Evolutionary conservation across 768 basidiomycete genomes (phyloP), one percentile per base, ranked within the genome.

Genomic region (Tricholoma sp.): DNA sequence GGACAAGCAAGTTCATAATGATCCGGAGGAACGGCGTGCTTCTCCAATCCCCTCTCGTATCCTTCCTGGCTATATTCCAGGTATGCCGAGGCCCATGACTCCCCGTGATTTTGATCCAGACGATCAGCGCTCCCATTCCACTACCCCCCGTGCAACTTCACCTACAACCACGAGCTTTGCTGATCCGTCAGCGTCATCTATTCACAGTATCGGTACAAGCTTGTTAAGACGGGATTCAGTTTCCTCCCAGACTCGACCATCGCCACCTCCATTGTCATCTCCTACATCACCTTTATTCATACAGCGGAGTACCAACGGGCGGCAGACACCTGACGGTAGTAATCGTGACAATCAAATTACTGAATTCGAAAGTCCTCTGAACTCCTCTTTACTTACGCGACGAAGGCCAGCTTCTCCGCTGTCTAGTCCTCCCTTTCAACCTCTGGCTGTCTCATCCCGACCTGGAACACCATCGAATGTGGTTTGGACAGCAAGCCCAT

Each of bases 81-180:
- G 91, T 10, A 94, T 94, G 91, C 88, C 89, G 18, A 77, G 91
- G 41, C 91, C 91, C 15, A 91, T 93, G 88, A 93, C 91, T 6
- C 91, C 91, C n/a, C 85, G 84, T 55, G 88, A 90, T 60, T 73
- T 80, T 32, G 91, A 91, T 49, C 66, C 78, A 29, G 90, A 92
- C 54, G 88, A 91, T 57, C 81, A 83, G 63, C 73, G 80, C 44
- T 84, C 84, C 8, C 86, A 83, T 56, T 88, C 86, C 0, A 84
- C 86, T 48, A 94, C 91, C 4, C 91, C 91, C 55, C 86, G 91
- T 54, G 90, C 91, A 15, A 84, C 84, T 15, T 86, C 87, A 0
- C 86, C 86, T 42, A 76, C 76, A 47, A 72, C 73, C 55, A 72
- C 75, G 41, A 67, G 66, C 29, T 54, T 71, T 12, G 54, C 60